Evolutionary conservation across 768 basidiomycete genomes (phyloP), one percentile per base, ranked within the genome.

Genomic region (Russula ochroleuca): DNA sequence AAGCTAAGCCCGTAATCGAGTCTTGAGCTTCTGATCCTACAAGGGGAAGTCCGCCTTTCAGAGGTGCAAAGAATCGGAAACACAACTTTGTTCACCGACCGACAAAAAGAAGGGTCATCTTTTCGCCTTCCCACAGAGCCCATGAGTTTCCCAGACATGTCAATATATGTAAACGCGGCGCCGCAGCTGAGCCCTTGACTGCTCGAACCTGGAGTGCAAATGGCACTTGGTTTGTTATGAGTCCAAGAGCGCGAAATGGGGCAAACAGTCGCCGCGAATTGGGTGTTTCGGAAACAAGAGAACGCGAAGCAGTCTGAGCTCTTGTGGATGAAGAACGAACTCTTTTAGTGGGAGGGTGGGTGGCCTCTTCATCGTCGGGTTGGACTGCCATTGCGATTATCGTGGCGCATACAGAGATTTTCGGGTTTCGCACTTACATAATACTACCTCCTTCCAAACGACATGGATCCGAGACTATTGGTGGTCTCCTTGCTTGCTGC

Each of bases 91-190:
- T 58, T 41, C 38, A 83, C 92, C 77, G 75, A 92, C 96, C 93
- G 64, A 95, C 94, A 72, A 99, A 98, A 41, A 98, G 80, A 61
- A 98, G 76, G 37, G 80, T 81, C 92, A 98, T 94, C 75, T 88
- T 94, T 31, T 86, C 90, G 23, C 93, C 95, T 69, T 97, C 94
- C 96, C 96, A 98, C 71, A 97, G 78, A 19, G 94, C 91, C 95
- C 95, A 98, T 67, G 90, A 84, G 62, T 79, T 84, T 7, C 96
- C 95, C 9, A 98, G 75, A 70, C 91, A 94, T 13, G 93, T 95
- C 38, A 97, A 75, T 48, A 98, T 77, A 66, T 93, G 88, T 62
- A 95, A 79, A 52, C 84, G 83, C 0, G 95, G 94, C 3, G 89
- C 91, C 21, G 88, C 88, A 1, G 90, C 83, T 23, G 92, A 85